Evolutionary conservation across 2,329 filamentous ascomycete species (phyloP), one percentile per base, ranked within the genome.

Genomic region (Corinectria fuckeliana): DNA sequence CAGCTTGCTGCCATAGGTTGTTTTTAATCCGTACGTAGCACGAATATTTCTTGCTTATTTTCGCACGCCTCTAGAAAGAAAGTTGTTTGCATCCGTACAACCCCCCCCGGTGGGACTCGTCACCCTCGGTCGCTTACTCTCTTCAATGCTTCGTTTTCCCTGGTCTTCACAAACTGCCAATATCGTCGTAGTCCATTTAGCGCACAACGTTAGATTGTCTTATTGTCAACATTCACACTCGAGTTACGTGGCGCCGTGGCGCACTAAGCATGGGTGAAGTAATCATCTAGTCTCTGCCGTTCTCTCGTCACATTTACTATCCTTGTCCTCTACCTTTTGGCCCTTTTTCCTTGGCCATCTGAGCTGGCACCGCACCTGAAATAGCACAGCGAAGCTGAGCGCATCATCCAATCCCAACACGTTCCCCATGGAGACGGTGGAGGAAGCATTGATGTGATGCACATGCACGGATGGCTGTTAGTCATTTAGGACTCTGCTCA

Each of bases 311-410:
- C 44, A 9, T 28, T 42, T 9, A 28, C 32, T 30, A 39, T 44
- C 11, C 39, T 50, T 54, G 55, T 23, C 48, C 44, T 57, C 32
- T 16, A 36, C 54, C 56, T 49, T 50, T 39, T 57, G n/a, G n/a
- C 38, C 49, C 56, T 50, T 50, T 30, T 25, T 42, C 56, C 60
- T 62, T 54, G 50, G 25, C 25, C 58, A 57, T 54, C 42, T 68
- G 64, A 60, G 64, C 20, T 70, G 67, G 64, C 67, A 66, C 53
- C 56, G 25, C 56, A 51, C 54, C 62, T 45, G 56, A 69, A 69
- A 69, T 69, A 69, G 67, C 50, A 64, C 54, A 39, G 55, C 50
- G 58, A 60, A 48, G 53, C 52, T 56, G 62, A 49, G 51, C 56
- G 56, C 57, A 62, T 65, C 60, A 64, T 59, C 58, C 64, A 69